A percentile compares a stretch with the other conserved stretches of the same genome.
Conservation (phyloP, 768 basidiomycete genomes). For the Cystofilobasidium macerans region DNA sequence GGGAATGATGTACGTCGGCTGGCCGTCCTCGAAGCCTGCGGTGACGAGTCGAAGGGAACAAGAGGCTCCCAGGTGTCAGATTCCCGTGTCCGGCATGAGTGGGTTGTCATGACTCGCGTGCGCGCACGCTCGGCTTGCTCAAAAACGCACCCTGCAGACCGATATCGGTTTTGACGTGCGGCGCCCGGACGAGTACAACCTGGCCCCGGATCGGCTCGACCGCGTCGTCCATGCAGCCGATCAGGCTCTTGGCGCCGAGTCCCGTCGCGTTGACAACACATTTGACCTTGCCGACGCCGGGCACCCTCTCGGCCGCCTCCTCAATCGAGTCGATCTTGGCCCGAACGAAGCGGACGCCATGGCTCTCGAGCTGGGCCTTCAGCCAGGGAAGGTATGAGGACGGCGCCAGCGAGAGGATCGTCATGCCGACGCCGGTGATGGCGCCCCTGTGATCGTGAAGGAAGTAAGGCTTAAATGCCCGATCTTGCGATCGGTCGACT, state of each 20-base stretch:
- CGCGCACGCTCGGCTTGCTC: no score
- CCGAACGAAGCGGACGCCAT: constrained; percentile 44
- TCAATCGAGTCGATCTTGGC: constrained; percentile 43
- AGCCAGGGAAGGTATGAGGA: constrained; percentile 47
- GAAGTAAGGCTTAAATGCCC: no score
- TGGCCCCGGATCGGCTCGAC: constrained; percentile 25
- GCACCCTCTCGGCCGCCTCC: constrained; percentile 42
- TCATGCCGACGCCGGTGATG: constrained; percentile 9
- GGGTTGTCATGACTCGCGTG: no score
- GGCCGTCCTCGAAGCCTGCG: constrained; percentile 10
- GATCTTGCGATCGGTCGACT: no score
- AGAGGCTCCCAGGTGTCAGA: no score
- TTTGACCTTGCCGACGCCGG: constrained; percentile 33
- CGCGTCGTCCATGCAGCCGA: constrained; percentile 10
- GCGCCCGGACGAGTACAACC: constrained; percentile 13
- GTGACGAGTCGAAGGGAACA: background rate
- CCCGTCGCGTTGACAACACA: constrained; percentile 52
- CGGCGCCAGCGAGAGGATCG: constrained; percentile 21
- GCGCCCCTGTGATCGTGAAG: constrained; percentile 1
- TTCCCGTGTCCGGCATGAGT: no score
- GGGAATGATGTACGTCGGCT: constrained; percentile 17
- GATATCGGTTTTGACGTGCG: constrained; percentile 20
- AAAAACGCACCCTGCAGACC: constrained; percentile 13
- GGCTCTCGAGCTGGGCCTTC: constrained; percentile 39
- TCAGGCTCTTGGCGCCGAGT: constrained; percentile 37